Percentiles rank a stretch among this genome's conserved stretches.
These are phyloP conservation scores for Umbelopsis ramanniana DNA, from an alignment of 192 early-diverging fungal species.

Conservation along the genomic window DNA sequence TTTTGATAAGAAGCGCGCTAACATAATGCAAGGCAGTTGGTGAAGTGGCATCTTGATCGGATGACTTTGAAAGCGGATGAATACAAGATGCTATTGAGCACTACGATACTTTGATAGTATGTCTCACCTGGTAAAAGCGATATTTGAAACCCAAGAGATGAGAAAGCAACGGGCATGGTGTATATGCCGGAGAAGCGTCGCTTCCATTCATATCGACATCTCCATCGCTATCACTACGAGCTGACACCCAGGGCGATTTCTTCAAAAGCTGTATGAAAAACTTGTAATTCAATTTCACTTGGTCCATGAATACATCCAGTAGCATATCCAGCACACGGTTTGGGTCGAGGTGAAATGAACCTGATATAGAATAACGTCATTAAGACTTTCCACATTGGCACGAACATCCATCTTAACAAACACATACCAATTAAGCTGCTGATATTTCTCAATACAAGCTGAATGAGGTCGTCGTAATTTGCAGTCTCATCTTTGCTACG, in stretches of 20 bases:
- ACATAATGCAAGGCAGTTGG: conserved; percentile 56
- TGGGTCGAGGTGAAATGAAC: conserved; percentile 83
- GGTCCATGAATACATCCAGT: conserved; percentile 75
- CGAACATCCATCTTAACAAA: too few species aligned
- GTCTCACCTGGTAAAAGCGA: conserved; percentile 54
- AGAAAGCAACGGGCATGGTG: conserved; percentile 40
- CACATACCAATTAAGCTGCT: conserved; percentile 49
- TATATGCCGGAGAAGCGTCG: not conserved
- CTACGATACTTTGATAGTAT: not conserved
- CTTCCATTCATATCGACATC: not conserved
- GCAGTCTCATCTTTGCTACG: conserved; percentile 22
- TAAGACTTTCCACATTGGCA: not conserved
- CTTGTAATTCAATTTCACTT: conserved; percentile 64
- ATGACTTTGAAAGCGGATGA: conserved; percentile 5
- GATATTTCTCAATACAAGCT: conserved; percentile 50
- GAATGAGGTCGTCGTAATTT: conserved; percentile 1
- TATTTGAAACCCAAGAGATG: conserved; percentile 84
- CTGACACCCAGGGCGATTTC: conserved; percentile 50
- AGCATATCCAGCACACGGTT: conserved; percentile 82
- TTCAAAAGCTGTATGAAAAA: conserved; percentile 74
- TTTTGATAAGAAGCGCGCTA: conserved; percentile 61
- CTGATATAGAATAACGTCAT: conserved; percentile 23
- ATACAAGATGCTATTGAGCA: not conserved
- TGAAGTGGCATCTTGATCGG: conserved; percentile 26
- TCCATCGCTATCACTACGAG: not conserved